Evolutionary conservation across 75 land plant species (phyloP), one percentile per base, ranked within the genome.

Genomic region (Sequoiadendron giganteum): DNA sequence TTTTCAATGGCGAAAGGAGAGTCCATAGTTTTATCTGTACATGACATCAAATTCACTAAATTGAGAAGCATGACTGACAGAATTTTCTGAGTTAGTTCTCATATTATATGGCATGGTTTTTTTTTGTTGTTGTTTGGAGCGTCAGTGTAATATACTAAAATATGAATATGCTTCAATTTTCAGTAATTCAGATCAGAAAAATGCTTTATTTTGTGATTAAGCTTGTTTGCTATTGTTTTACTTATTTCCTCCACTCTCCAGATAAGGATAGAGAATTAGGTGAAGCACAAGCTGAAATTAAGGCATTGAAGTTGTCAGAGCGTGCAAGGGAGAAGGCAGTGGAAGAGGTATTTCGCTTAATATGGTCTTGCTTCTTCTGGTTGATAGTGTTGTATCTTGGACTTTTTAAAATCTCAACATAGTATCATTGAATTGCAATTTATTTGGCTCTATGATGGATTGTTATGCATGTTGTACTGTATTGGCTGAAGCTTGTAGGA

Each of bases 281-380:
- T n/a, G 98, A 97, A 47, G 98, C 96, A 3, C 91, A 93, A 34
- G 93, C 95, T n/a, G 96, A 97, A 89, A 93, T 95, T 61, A 97
- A 93, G 90, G 96, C 95, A 10, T 84, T 97, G 86, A 92, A 75
- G 89, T 84, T 91, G 52, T 92, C 99, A 0, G 99, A 97, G 77
- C 94, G 96, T 16, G 86, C 90, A 16, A 92, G 91, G 81, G 96
- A 97, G 77, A 97, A 96, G 91, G 99, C 98, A 38, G 90, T 95
- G 76, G 99, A 96, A 90, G 99, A 96, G 95, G 99, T 97, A 90
- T 73, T 39, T 88, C 70, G 11, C 48, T 54, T 85, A 56, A 25
- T 47, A 85, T 61, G 85, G 19, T 14, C 32, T 86, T 70, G 42
- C 55, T 86, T 45, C 56, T 34, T 65, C 11, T 61, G 34, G 32